phyloP scores from a whole-genome alignment of 2,329 filamentous ascomycete genomes.

The Arthroderma sp. region DNA sequence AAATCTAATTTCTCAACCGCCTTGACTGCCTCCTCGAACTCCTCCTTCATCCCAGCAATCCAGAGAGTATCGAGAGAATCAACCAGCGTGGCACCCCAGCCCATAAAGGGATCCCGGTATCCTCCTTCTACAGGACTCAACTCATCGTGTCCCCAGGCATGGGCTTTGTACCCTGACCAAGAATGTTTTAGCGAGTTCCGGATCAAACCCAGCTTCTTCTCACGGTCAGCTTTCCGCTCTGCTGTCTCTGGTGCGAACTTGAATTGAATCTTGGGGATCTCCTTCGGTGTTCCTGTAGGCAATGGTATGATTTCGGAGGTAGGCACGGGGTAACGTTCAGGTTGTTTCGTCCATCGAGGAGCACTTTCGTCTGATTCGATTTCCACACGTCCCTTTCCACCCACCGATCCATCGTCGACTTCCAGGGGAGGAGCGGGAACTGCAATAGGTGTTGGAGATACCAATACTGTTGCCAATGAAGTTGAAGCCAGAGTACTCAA shows the following conservation, averaged over 20 bases:
- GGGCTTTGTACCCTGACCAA: constrained; percentile 48
- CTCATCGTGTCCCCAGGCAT: constrained; percentile 54
- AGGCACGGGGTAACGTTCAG: constrained; percentile 66
- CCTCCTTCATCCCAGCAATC: constrained; percentile 47
- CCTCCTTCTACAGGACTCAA: constrained; percentile 43
- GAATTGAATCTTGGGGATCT: constrained; percentile 19
- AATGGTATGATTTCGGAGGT: constrained; percentile 61
- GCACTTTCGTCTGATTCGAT: constrained; percentile 17
- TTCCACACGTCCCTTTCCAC: constrained; percentile 23
- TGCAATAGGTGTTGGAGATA: constrained; percentile 1
- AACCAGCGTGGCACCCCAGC: constrained; percentile 48
- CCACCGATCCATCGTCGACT: constrained; percentile 17
- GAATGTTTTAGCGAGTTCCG: constrained; percentile 41
- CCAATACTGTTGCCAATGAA: neutral
- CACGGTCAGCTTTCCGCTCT: constrained; percentile 23
- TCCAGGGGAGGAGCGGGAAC: neutral
- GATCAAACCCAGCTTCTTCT: constrained; percentile 34
- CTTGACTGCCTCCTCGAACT: constrained; percentile 42
- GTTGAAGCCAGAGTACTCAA: neutral
- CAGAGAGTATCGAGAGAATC: constrained; percentile 49
- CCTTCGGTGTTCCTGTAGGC: constrained; percentile 14
- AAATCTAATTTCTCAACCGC: constrained; percentile 45
- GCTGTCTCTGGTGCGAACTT: constrained; percentile 15
- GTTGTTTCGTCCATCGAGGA: constrained; percentile 59
- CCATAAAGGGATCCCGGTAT: constrained; percentile 47